These are phyloP conservation scores for Phytophthora sojae DNA, from an alignment of 352 stramenopile genomes.

Conservation along the genomic window DNA sequence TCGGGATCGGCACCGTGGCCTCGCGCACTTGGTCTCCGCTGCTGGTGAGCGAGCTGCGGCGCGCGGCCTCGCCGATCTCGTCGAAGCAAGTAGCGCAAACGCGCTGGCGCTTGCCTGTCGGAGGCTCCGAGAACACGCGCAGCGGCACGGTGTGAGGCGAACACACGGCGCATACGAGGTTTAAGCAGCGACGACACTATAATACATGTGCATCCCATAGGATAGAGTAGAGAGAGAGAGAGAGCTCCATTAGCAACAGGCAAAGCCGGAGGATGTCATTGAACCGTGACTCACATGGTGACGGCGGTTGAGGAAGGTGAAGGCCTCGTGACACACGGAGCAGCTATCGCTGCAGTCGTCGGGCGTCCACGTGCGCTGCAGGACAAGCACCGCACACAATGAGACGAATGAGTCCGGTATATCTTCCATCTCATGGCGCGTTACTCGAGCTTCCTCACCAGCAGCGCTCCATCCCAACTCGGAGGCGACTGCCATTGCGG, in stretches of 20 bases:
- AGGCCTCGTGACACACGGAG: slow-evolving; percentile 61
- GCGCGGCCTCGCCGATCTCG: slow-evolving; percentile 25
- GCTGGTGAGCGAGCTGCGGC: slow-evolving; percentile 14
- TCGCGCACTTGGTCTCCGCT: slow-evolving; percentile 36
- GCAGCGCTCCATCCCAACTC: slow-evolving; percentile 57
- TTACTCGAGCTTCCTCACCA: slow-evolving; percentile 34
- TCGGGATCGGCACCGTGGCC: slow-evolving; percentile 22
- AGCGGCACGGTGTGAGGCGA: slow-evolving; percentile 58
- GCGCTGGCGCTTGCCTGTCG: slow-evolving; percentile 47
- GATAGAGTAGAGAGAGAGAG: neutral
- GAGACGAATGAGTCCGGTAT: neutral
- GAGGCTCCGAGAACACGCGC: slow-evolving; percentile 56
- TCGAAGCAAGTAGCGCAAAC: slow-evolving; percentile 58
- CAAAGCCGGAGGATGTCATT: neutral
- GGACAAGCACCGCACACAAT: neutral
- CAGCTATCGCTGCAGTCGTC: slow-evolving; percentile 70
- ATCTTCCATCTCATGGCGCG: neutral
- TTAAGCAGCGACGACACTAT: slow-evolving; percentile 71
- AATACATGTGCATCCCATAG: neutral
- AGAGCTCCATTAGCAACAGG: slow-evolving; percentile 7
- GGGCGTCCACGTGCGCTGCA: slow-evolving; percentile 69
- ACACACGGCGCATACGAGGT: slow-evolving; percentile 72
- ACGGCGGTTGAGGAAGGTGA: slow-evolving; percentile 78
- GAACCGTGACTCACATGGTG: slow-evolving; percentile 60
- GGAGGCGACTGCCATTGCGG: slow-evolving; percentile 64